Conservation (phyloP, 2,329 filamentous ascomycete genomes). For the Colletotrichum endophyticum region DNA sequence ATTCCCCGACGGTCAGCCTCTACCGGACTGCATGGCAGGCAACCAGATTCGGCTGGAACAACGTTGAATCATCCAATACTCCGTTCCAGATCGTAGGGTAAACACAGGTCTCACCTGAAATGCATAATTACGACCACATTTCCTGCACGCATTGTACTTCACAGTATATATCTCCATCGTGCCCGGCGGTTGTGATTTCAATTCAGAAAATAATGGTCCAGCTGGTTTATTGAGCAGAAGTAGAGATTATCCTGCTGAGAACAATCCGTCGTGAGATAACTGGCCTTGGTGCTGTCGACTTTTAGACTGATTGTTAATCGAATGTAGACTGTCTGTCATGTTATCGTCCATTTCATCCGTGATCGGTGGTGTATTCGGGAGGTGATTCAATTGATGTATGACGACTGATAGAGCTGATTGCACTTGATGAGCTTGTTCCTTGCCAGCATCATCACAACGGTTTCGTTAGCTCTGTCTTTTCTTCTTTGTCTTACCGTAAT, state of each 20-base stretch:
- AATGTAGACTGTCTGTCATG: background rate
- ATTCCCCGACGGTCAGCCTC: too few species aligned
- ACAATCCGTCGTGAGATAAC: background rate
- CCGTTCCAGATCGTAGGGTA: background rate
- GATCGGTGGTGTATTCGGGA: background rate
- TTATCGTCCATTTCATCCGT: background rate
- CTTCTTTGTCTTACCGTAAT: background rate
- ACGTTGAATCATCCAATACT: background rate
- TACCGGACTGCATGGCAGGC: background rate
- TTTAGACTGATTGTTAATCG: background rate
- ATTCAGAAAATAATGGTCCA: background rate
- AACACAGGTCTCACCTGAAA: background rate
- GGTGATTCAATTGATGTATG: background rate
- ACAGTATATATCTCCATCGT: background rate
- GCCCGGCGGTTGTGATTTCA: background rate
- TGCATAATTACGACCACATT: rapidly evolving
- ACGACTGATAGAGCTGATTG: background rate
- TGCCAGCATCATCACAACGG: background rate
- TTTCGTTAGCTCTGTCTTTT: background rate
- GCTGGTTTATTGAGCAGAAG: rapidly evolving
- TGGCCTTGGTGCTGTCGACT: background rate
- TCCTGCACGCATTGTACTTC: background rate
- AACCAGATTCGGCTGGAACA: background rate
- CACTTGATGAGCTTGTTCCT: background rate
- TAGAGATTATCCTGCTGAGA: background rate